Base-by-base conservation (phyloP, 371 early-diverging fungal genomes). In the Capniomyces stellatus region DNA sequence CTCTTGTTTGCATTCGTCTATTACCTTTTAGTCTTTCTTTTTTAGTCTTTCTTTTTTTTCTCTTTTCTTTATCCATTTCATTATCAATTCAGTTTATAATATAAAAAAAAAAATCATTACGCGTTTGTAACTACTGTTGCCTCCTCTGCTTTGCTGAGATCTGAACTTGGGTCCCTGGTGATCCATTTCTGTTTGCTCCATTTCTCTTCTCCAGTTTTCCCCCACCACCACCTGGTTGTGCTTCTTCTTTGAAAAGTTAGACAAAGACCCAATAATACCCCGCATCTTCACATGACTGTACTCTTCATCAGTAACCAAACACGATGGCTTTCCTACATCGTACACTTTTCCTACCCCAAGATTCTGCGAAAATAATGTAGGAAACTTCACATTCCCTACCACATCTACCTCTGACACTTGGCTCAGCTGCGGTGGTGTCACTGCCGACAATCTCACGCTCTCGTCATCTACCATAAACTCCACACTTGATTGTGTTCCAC, bases 231-330 rank as follows among this genome's bases (percentile, higher is more conserved):
- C 54, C 54, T 66, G 70, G 70, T 70, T 76, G 24, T 73, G 74
- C 18, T 82, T 82, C n/a, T 62, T 66, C 43, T 83, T 70, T 0
- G 56, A 54, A 12, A 77, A 59, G 41, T 69, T 62, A 0, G 72
- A 71, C 3, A 71, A 64, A 30, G 73, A 63, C 0, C 58, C 52
- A 6, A 70, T 69, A 31, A 69, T 60, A 48, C 80, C 74, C 0
- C 80, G 76, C 22, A 79, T 74, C 29, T 76, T 21, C 44, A 75
- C 71, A 63, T 83, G 82, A 56, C 76, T 79, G 58, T 83, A 82
- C 44, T 79, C 76, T 1, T 75, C 71, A 30, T 77, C 72, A 28
- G 75, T 25, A n/a, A 48, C 49, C 29, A 6, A 6, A 13, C 49
- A 13, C 18, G 28, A 21, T 25, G 49, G 49, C 28, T 48, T 48